A percentile compares a stretch with the other conserved stretches of the same genome.
Conservation (phyloP, 2,329 filamentous ascomycete genomes). For the Myotisia sp. region DNA sequence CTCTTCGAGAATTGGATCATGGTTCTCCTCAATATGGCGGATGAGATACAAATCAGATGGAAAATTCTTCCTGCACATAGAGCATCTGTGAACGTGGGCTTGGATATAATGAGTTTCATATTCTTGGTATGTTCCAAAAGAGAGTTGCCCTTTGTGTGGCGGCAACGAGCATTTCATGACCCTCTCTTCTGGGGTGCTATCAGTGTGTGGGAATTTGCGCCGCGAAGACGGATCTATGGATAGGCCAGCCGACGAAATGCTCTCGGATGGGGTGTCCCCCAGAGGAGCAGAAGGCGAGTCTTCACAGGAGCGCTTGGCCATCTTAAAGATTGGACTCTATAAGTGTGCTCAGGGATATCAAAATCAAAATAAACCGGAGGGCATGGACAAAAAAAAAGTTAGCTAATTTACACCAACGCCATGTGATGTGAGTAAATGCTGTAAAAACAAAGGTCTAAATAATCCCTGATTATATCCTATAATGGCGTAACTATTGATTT, state of each 20-base stretch:
- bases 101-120: constrained; percentile 80
- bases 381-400: too few relatives aligned
- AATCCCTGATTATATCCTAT: too few relatives aligned
- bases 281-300: constrained; percentile 30
- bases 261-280: constrained; percentile 8
- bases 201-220: constrained; percentile 46
- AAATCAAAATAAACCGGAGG: too few relatives aligned
- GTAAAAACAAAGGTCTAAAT: too few relatives aligned
- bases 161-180: constrained; percentile 71
- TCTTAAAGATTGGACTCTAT: too few relatives aligned
- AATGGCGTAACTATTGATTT: too few relatives aligned
- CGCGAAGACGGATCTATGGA: constrained; percentile 11
- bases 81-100: constrained; percentile 68
- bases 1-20: constrained; percentile 64
- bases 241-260: constrained; percentile 6
- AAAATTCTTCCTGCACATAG: constrained; percentile 74
- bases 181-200: constrained; percentile 13
- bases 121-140: constrained; percentile 60
- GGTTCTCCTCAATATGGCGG: constrained; percentile 80
- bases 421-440: too few relatives aligned
- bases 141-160: constrained; percentile 56
- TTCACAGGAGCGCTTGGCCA: constrained; percentile 48
- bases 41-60: constrained; percentile 67
- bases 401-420: too few relatives aligned
- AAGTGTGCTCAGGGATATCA: too few relatives aligned